Percentiles rank a stretch among this genome's conserved stretches.
These are phyloP conservation scores for Excoecaria agallocha DNA, from an alignment of 345 rosid genomes.

Conservation along the genomic window DNA sequence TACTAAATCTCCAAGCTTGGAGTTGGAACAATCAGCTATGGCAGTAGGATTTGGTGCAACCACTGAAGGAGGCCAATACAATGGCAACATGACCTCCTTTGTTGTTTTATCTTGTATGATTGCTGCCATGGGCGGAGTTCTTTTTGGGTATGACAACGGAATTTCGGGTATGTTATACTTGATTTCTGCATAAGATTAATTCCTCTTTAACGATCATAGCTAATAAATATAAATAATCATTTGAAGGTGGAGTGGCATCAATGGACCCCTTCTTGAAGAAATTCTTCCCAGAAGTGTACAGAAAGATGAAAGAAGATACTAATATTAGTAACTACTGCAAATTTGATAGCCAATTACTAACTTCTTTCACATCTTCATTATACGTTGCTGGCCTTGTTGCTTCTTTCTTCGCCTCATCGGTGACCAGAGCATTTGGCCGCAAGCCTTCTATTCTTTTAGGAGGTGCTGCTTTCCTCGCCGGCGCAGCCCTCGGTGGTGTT, in stretches of 20 bases:
- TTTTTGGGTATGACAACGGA: conserved; percentile 88
- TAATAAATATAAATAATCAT: not conserved
- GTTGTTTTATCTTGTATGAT: conserved; percentile 68
- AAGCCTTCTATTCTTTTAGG: conserved; percentile 64
- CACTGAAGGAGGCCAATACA: conserved; percentile 30
- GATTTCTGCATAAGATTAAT: not conserved
- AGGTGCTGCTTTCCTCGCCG: conserved; percentile 63
- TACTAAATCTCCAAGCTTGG: not conserved
- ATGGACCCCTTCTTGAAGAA: conserved; percentile 67
- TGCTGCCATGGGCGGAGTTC: conserved; percentile 90
- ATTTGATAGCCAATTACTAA: conserved; percentile 35
- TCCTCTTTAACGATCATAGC: not conserved
- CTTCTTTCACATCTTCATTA: conserved; percentile 36
- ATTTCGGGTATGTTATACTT: conserved; percentile 48
- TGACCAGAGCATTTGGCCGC: conserved; percentile 64
- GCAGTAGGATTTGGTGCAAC: conserved; percentile 35
- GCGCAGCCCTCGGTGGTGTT: conserved; percentile 67
- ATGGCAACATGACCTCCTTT: conserved; percentile 55
- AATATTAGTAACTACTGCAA: conserved; percentile 42
- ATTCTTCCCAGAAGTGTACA: conserved; percentile 58
- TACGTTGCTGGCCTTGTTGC: conserved; percentile 34
- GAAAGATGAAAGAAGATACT: conserved; percentile 46
- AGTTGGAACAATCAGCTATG: conserved; percentile 32
- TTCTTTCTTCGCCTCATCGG: conserved; percentile 45
- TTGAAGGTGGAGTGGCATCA: conserved; percentile 77